Base-by-base conservation (phyloP, 140 eudicot genomes). In the Cichorium intybus region DNA sequence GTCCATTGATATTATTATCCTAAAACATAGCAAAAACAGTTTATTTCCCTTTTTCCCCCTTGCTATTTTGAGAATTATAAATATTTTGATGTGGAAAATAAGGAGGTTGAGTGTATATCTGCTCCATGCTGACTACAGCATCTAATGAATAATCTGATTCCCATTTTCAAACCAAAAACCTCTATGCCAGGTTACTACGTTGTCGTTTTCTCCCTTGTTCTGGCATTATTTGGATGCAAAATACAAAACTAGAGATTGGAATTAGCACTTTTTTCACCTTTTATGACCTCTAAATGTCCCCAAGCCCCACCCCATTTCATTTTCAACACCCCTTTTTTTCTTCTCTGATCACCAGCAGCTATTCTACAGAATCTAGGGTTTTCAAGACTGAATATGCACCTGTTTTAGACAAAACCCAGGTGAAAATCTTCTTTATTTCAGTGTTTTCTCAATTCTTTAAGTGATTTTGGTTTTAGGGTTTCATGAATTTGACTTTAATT, bases 261-360 rank as follows among this genome's bases (percentile, higher is more conserved):
- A 45, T 65, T 77, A 77, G 75, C 78, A 72, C 64, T 65, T 77
- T 62, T 69, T 22, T 7, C 29, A 39, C 72, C 64, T 16, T 11
- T 65, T 56, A 51, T 29, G 20, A 57, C 66, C 74, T 62, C 62
- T 37, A 60, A 48, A 58, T 58, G 33, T 51, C 35, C n/a, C 54
- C 24, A 72, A 53, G 60, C 65, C 76, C 79, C 79, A 62, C 74
- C 71, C 66, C 59, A 60, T 72, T 78, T 78, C 83, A 73, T 72
- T 78, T 78, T 78, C 79, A 79, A 28, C 79, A 37, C 69, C 69
- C 71, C 34, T 31, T 68, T 63, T 63, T 53, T 63, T 52, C 69
- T 43, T 59, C 35, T 66, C 46, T 56, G 64, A 74, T 66, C 79
- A 75, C 22, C 80, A 59, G 7, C 80, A 48, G 55, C 79, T 56